Conservation (phyloP, 2,329 filamentous ascomycete genomes). For the Penicillium thymicola region DNA sequence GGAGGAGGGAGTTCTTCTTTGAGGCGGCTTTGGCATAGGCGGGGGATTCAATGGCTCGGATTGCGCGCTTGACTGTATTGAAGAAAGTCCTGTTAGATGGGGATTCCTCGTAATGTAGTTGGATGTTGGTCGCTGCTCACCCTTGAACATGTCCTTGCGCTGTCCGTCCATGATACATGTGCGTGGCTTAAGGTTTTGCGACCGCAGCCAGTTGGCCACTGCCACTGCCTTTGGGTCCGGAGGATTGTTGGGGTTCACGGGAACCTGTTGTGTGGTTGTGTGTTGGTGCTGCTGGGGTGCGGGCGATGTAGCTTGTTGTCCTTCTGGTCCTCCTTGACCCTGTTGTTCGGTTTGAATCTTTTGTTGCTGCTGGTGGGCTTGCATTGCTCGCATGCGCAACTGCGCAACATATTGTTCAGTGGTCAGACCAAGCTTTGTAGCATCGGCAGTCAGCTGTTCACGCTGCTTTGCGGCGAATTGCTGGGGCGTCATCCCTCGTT, state of each 20-base stretch:
- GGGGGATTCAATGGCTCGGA: constrained; percentile 82
- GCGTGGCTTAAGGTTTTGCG: constrained; percentile 80
- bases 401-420: constrained; percentile 50
- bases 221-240: constrained; percentile 86
- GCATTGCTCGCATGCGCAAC: constrained; percentile 47
- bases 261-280: constrained; percentile 47
- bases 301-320: constrained; percentile 35
- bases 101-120: neutral
- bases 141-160: constrained; percentile 97
- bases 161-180: constrained; percentile 94
- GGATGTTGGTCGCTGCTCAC: constrained; percentile 44
- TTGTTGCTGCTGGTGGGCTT: constrained; percentile 41
- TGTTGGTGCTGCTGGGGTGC: constrained; percentile 25
- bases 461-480: constrained; percentile 69
- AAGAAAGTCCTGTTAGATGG: neutral
- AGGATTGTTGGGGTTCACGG: constrained; percentile 53
- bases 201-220: constrained; percentile 79
- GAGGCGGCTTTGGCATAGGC: constrained; percentile 80
- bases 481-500: constrained; percentile 77
- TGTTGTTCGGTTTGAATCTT: constrained; percentile 33
- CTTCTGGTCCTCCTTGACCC: constrained; percentile 36
- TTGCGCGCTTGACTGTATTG: constrained; percentile 80
- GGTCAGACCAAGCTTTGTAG: constrained; percentile 52
- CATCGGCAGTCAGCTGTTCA: constrained; percentile 45
- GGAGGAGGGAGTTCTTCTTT: constrained; percentile 84